A percentile compares a stretch with the other conserved stretches of the same genome.
Conservation (phyloP, 805 yeast species). For the Candida nanaspora region DNA sequence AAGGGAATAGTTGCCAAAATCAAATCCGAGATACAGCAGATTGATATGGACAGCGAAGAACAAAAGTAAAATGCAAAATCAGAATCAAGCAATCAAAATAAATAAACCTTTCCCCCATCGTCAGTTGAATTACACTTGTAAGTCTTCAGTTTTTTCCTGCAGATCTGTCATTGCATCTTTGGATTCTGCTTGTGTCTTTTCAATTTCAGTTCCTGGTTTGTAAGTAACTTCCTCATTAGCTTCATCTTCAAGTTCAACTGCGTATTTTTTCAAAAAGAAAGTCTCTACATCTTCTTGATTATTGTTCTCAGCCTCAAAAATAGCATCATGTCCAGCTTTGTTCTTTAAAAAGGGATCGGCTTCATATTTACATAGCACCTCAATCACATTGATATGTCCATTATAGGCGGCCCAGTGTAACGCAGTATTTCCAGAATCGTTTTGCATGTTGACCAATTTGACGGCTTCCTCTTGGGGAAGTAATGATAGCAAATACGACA, state of each 20-base stretch:
- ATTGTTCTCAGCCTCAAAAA: constrained; percentile 83
- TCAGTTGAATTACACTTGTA: constrained; percentile 14
- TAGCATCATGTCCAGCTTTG: constrained; percentile 68
- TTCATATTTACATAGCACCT: constrained; percentile 62
- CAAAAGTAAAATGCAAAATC: too few species aligned
- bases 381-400: constrained; percentile 71
- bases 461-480: constrained; percentile 38
- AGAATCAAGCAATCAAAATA: too few species aligned
- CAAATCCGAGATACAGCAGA: too few species aligned
- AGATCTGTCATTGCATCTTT: constrained; percentile 30
- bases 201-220: constrained; percentile 45
- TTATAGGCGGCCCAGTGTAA: constrained; percentile 94
- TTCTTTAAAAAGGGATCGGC: constrained; percentile 83
- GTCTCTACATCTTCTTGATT: constrained; percentile 71
- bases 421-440: constrained; percentile 87
- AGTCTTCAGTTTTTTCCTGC: constrained; percentile 20
- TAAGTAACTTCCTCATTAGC: constrained; percentile 22
- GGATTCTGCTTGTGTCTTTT: constrained; percentile 40
- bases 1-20: too few species aligned
- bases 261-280: constrained; percentile 66
- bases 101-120: too few species aligned
- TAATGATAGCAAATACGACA: constrained; percentile 49
- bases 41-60: too few species aligned
- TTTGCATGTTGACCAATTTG: constrained; percentile 42
- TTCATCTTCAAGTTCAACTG: constrained; percentile 54